phyloP scores from a whole-genome alignment of 345 rosid species.

The Hirschfeldia incana region DNA sequence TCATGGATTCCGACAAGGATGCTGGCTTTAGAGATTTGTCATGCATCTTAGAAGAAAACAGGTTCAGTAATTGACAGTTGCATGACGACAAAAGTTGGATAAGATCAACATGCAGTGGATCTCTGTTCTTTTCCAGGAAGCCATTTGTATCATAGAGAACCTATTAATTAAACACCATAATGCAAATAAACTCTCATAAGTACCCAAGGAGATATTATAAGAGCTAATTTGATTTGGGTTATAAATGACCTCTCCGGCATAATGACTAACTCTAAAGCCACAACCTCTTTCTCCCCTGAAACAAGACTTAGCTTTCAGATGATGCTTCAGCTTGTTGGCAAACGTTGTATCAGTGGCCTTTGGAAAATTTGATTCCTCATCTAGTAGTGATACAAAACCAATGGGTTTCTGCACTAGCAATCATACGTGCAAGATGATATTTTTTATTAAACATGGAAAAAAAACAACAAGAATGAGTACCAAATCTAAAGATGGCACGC shows the following conservation, averaged over 20 bases:
- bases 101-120: slow-evolving; percentile 61
- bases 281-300: slow-evolving; percentile 77
- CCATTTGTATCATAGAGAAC: slow-evolving; percentile 72
- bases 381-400: slow-evolving; percentile 78
- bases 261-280: slow-evolving; percentile 70
- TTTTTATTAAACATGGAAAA: not conserved
- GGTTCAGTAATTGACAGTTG: slow-evolving; percentile 48
- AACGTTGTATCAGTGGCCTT: slow-evolving; percentile 80
- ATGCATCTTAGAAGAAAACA: slow-evolving; percentile 50
- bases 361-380: slow-evolving; percentile 85
- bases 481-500: not conserved
- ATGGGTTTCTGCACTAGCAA: slow-evolving; percentile 68
- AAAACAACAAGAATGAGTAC: not conserved
- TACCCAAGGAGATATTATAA: not conserved
- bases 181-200: not conserved
- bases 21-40: slow-evolving; percentile 43
- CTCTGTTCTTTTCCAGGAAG: slow-evolving; percentile 89
- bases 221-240: not conserved
- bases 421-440: slow-evolving; percentile 8
- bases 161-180: slow-evolving; percentile 26
- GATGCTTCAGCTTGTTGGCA: slow-evolving; percentile 82
- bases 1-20: slow-evolving; percentile 46
- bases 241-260: slow-evolving; percentile 83
- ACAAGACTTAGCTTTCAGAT: slow-evolving; percentile 60
- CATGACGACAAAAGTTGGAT: slow-evolving; percentile 68